Evolutionary conservation across 768 basidiomycete genomes (phyloP), one percentile per base, ranked within the genome.

Genomic region (Suillus plorans): DNA sequence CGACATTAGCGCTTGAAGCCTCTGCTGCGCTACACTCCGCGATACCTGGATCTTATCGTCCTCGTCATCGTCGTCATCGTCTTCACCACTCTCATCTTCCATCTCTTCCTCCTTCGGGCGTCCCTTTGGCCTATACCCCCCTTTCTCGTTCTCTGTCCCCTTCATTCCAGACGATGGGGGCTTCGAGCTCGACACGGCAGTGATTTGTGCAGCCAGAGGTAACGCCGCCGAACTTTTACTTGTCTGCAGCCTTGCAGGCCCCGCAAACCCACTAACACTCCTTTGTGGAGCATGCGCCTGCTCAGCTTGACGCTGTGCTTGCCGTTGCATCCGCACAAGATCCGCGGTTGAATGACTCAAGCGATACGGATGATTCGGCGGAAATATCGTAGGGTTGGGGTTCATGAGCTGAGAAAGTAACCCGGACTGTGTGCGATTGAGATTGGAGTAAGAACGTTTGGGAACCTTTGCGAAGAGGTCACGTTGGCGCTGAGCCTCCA

Each of bases 391-490:
- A 22, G 88, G 87, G 70, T 89, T 84, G 0, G 91, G 92, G 67
- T 92, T 88, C 81, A 94, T 81, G 50, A 94, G 76, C 73, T 86
- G 86, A 34, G 85, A 85, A 62, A 92, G 77, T 50, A 90, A 74
- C 4, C 91, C 91, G 10, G 83, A 84, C 56, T 78, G 76, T 12
- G 82, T 79, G 61, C 76, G 86, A 70, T 74, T 86, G 73, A 83
- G 74, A 65, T 86, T 86, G 61, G 85, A 83, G 71, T 89, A 90
- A 39, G 86, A 89, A 36, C 83, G 77, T 60, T 84, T 82, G 1
- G 90, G 90, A 16, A 88, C 81, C 76, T 93, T 92, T 66, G 84
- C 82, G 62, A 85, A 86, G 80, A 94, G 80, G 16, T 94, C 89
- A 36, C 84, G 83, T 68, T 89, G 84, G 20, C 86, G 83, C 70